Evolutionary conservation across 108 stramenopile species (phyloP).

Genomic region (Pseudonitzschia delicatissima): DNA sequence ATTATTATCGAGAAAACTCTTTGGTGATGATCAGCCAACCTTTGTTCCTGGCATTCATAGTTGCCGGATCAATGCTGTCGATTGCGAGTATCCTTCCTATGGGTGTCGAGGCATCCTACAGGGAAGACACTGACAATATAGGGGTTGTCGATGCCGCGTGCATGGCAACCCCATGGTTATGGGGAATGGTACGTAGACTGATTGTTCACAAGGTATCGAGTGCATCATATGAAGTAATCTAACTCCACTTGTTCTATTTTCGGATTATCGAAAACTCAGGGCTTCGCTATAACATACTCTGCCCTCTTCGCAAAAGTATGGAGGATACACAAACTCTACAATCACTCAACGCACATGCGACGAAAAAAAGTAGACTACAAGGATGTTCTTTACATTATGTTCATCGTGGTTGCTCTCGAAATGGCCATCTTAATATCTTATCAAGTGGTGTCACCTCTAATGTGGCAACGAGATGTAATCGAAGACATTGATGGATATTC

Average conservation of each 20-base stretch:
- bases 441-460: slow-evolving; percentile 26
- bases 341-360: slow-evolving; percentile 17
- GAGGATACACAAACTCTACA: slow-evolving; percentile 28
- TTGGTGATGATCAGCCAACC: slow-evolving; percentile 21
- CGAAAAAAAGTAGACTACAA: slow-evolving; percentile 21
- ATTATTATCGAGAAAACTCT: slow-evolving; percentile 7
- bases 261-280: neutral
- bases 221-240: no score
- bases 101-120: slow-evolving; percentile 13
- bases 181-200: slow-evolving; percentile 32
- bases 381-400: slow-evolving; percentile 29
- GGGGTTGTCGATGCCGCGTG: slow-evolving; percentile 14
- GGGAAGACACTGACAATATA: neutral
- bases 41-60: slow-evolving; percentile 15
- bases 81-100: slow-evolving; percentile 34
- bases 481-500: slow-evolving; percentile 21
- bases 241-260: neutral
- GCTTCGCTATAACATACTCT: neutral
- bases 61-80: slow-evolving; percentile 10
- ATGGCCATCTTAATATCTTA: slow-evolving; percentile 19
- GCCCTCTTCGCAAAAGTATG: slow-evolving; percentile 31
- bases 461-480: slow-evolving; percentile 27
- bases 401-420: slow-evolving; percentile 22
- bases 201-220: neutral
- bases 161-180: slow-evolving; percentile 42